phyloP scores from a whole-genome alignment of 2,329 filamentous ascomycete genomes.

The Teratosphaeria destructans region DNA sequence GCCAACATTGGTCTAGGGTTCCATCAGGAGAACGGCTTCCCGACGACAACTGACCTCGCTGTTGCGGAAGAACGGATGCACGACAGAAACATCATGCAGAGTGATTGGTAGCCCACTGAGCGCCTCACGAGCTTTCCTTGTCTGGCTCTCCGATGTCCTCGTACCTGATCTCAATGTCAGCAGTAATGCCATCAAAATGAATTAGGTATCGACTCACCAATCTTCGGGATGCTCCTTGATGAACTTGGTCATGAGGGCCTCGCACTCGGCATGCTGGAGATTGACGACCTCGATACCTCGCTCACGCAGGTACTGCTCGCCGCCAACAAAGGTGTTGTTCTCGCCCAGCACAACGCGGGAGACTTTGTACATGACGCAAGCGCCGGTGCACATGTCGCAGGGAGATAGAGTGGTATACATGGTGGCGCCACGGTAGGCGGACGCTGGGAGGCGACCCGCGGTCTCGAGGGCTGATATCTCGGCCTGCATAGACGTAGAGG shows the following conservation, averaged over 20 bases:
- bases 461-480: conserved; percentile 69
- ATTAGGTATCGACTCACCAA: conserved; percentile 34
- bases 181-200: conserved; percentile 5
- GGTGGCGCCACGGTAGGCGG: conserved; percentile 59
- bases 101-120: conserved; percentile 21
- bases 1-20: conserved; percentile 23
- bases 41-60: conserved; percentile 10
- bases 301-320: conserved; percentile 58
- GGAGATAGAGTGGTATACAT: conserved; percentile 76
- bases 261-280: conserved; percentile 54
- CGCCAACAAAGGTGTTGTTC: conserved; percentile 64
- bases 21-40: conserved; percentile 15
- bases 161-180: conserved; percentile 19
- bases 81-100: conserved; percentile 24
- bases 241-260: conserved; percentile 60
- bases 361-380: conserved; percentile 66
- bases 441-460: conserved; percentile 60
- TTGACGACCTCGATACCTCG: conserved; percentile 66
- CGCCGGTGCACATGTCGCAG: conserved; percentile 74
- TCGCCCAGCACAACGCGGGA: conserved; percentile 66
- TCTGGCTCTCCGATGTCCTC: conserved; percentile 27
- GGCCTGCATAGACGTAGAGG: conserved; percentile 40
- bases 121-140: conserved; percentile 14
- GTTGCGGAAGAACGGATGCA: conserved; percentile 23
- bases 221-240: conserved; percentile 61